These are phyloP conservation scores for Circinella umbellata DNA, from an alignment of 371 early-diverging fungal species.

Conservation along the genomic window DNA sequence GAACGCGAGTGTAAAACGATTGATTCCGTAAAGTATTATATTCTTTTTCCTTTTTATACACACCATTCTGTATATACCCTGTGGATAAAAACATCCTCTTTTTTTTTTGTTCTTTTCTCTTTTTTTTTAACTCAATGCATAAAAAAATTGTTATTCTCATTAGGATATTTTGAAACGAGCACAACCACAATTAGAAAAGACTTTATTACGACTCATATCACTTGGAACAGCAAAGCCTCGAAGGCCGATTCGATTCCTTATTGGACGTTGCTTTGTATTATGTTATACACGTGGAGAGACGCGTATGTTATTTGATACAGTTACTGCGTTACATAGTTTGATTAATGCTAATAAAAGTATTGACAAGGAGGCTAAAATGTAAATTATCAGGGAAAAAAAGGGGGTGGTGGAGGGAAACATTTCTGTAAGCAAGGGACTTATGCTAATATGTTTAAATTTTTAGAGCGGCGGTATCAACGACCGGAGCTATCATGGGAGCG, in stretches of 20 bases:
- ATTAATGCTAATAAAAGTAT: slow-evolving; percentile 71
- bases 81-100: too few relatives aligned
- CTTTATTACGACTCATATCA: slow-evolving; percentile 67
- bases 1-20: slow-evolving; percentile 68
- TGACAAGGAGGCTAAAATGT: slow-evolving; percentile 65
- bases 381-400: slow-evolving; percentile 20
- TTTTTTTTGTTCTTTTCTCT: too few relatives aligned
- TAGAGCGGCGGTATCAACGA: slow-evolving; percentile 79
- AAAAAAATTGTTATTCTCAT: too few relatives aligned
- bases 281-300: slow-evolving; percentile 77
- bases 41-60: too few relatives aligned
- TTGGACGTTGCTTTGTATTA: slow-evolving; percentile 75
- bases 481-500: slow-evolving; percentile 75
- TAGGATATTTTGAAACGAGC: slow-evolving; percentile 67
- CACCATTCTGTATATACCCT: too few relatives aligned
- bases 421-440: too few relatives aligned
- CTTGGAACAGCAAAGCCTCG: slow-evolving; percentile 74
- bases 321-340: slow-evolving; percentile 71
- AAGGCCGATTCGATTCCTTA: slow-evolving; percentile 76
- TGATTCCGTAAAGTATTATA: slow-evolving; percentile 44
- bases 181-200: slow-evolving; percentile 74
- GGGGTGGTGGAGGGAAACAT: background rate
- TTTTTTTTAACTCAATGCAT: too few relatives aligned
- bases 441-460: background rate
- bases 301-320: slow-evolving; percentile 77